phyloP scores from a whole-genome alignment of 202 grass and related monocot genomes.

The Panicum virgatum region DNA sequence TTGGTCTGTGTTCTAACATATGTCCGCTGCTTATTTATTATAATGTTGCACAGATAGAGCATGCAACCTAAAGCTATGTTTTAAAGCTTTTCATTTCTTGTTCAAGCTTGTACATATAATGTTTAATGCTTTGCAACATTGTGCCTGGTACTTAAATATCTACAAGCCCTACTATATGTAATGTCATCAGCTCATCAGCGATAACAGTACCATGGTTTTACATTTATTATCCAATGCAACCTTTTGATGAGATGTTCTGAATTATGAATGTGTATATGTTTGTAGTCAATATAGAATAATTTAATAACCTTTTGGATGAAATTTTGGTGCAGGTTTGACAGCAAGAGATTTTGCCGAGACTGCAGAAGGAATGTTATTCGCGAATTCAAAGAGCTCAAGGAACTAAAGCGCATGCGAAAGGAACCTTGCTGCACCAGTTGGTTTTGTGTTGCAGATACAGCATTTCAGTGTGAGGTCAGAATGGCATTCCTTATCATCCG shows the following conservation, averaged over 20 bases:
- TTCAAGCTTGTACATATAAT: not conserved
- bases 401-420: conserved; percentile 69
- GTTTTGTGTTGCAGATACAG: conserved; percentile 83
- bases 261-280: conserved; percentile 6
- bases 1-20: not conserved
- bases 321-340: conserved; percentile 69
- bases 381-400: conserved; percentile 95
- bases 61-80: not conserved
- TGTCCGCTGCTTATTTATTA: not conserved
- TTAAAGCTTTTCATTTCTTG: not conserved
- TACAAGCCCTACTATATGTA: not conserved
- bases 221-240: not conserved
- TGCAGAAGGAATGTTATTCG: conserved; percentile 92
- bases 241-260: conserved; percentile 10
- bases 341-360: conserved; percentile 96
- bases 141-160: not conserved
- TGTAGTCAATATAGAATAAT: conserved; percentile 3
- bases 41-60: not conserved
- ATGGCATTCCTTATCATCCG: not conserved
- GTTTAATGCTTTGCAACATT: not conserved
- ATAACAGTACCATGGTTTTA: not conserved
- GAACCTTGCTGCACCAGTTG: conserved; percentile 71
- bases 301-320: conserved; percentile 35
- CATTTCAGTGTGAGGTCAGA: conserved; percentile 78
- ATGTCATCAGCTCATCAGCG: not conserved